Base-by-base conservation (phyloP, 2,329 filamentous ascomycete species). In the Calonectria honghensis region DNA sequence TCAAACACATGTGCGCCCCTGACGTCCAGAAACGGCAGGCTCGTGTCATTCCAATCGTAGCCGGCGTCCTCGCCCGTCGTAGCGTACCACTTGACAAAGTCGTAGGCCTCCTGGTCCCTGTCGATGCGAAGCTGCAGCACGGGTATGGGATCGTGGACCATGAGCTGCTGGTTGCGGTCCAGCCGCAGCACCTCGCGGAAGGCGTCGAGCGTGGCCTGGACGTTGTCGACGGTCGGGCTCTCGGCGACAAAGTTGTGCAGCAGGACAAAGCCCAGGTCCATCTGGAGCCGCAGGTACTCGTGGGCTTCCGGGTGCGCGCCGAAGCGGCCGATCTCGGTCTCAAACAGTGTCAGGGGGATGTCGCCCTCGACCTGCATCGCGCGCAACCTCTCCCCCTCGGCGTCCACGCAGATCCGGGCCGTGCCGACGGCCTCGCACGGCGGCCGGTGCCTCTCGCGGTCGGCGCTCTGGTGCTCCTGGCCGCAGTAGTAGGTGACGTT, bases 61-160 rank as follows among this genome's bases (percentile, higher is more conserved):
- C 24, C 27, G n/a, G 11, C 14, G 57, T 61, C 35, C 20, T 24
- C n/a, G n/a, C 57, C 57, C 18, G 57, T 61, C 20, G 57, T 61
- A 1, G 57, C 57, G 35, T 39, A 39, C 57, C 57, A 61, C 13
- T 61, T 61, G 11, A 61, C 32, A 24, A 61, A 61, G 20, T 61
- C 57, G 32, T 61, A 61, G 10, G 57, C 57, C 57, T 61, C 57
- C 57, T 61, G 57, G n/a, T 61, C 57, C 57, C n/a, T n/a, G 32
- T 27, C 24, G 11, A 61, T 35, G 35, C 57, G 57, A 11, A 61
- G n/a, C 3, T 61, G 39, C n/a, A 39, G 35, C 3, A 14, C n/a
- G 5, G 57, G 32, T 2, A 37, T 24, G n/a, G n/a, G 32, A 14
- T 61, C 35, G 13, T 13, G 32, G 35, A 35, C 57, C 32, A 10